phyloP scores from a whole-genome alignment of 805 yeast species.

The Cyberlindnera subsufficiens region DNA sequence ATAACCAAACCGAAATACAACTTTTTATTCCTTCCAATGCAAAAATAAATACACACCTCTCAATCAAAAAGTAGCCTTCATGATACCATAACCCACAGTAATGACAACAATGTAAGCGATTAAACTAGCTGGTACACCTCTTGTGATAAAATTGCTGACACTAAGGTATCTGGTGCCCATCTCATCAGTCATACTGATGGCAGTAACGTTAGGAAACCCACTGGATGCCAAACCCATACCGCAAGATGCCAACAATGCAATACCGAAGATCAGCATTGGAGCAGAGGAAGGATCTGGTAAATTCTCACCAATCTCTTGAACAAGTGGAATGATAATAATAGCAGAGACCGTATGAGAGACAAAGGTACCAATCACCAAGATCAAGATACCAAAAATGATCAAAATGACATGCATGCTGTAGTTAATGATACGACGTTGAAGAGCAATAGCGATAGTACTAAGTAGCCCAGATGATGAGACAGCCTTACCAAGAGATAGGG shows the following conservation, averaged over 20 bases:
- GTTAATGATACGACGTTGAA: conserved; percentile 61
- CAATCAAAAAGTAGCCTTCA: conserved; percentile 33
- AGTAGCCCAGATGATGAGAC: conserved; percentile 88
- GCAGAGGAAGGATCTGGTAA: conserved; percentile 60
- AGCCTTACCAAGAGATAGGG: conserved; percentile 89
- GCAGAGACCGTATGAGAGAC: conserved; percentile 98
- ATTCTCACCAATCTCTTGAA: conserved; percentile 76
- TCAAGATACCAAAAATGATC: conserved; percentile 76
- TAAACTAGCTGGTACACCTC: conserved; percentile 87
- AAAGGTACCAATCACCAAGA: conserved; percentile 85
- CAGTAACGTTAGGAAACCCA: conserved; percentile 98
- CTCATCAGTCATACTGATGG: conserved; percentile 89
- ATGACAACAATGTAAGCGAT: conserved; percentile 67
- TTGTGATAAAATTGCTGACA: conserved; percentile 74
- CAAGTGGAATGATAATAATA: conserved; percentile 82
- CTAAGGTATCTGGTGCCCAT: conserved; percentile 84
- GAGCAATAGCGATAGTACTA: conserved; percentile 64
- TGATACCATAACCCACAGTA: conserved; percentile 75
- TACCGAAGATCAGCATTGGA: conserved; percentile 33
- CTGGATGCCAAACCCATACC: conserved; percentile 98
- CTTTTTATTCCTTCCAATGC: background rate
- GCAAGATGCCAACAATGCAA: conserved; percentile 70
- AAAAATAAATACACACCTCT: background rate
- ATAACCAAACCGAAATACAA: no score
- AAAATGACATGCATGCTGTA: conserved; percentile 63